phyloP scores from a whole-genome alignment of 176 grass and related monocot genomes.

The Raddia distichophylla region DNA sequence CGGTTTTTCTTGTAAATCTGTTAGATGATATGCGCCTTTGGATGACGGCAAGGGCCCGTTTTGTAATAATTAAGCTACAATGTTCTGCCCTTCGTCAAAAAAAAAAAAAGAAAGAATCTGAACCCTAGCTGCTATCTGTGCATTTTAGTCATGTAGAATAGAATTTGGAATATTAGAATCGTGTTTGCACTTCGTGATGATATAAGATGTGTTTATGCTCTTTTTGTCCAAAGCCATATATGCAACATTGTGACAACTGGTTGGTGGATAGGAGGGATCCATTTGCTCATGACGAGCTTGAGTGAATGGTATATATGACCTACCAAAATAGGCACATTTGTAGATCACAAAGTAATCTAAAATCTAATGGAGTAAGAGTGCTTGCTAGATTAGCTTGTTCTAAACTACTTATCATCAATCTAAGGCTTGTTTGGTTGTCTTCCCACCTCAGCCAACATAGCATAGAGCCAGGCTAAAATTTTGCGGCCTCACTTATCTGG shows the following conservation, averaged over 20 bases:
- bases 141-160: not conserved
- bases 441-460: no score
- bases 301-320: slow-evolving; percentile 40
- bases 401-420: no score
- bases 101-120: not conserved
- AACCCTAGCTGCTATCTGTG: not conserved
- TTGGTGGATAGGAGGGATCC: slow-evolving; percentile 14
- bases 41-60: no score
- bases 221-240: slow-evolving; percentile 32
- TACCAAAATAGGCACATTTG: slow-evolving; percentile 28
- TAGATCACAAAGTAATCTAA: slow-evolving; percentile 3
- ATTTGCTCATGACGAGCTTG: slow-evolving; percentile 2
- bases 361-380: not conserved
- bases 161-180: slow-evolving; percentile 31
- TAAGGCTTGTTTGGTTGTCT: no score
- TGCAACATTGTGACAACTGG: slow-evolving; percentile 10
- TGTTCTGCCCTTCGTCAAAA: no score
- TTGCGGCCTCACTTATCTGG: no score
- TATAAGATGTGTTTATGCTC: not conserved
- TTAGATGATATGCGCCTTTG: no score
- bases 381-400: not conserved
- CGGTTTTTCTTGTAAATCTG: no score
- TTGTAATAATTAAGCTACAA: no score
- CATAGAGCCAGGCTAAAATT: no score
- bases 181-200: not conserved